Evolutionary conservation across 768 basidiomycete genomes (phyloP), one percentile per base, ranked within the genome.

Genomic region (Leccinum arenicola): DNA sequence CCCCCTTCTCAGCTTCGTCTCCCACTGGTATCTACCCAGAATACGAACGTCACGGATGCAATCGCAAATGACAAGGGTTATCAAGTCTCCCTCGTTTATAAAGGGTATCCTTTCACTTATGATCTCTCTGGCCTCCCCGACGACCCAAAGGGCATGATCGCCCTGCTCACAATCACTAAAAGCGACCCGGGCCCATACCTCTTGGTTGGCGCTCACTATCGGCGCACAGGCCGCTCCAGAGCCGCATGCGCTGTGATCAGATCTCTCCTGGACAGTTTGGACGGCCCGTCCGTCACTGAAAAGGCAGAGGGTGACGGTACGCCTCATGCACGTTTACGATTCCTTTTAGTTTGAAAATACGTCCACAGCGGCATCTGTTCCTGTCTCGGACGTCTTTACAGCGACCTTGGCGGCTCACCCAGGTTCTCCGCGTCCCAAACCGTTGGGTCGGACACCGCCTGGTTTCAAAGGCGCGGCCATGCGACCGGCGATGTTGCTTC

Each of bases 171-270:
- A 43, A 54, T 61, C 33, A 73, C 73, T 47, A 55, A 68, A 31
- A 69, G 69, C 23, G 73, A 71, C 60, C 73, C 71, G 12, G 73
- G 71, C 40, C 60, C 71, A 57, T 73, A 73, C 64, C 31, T 73
- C 55, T 48, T 73, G 43, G 60, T 73, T 25, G 63, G 65, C 11
- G 71, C 73, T 31, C 73, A 71, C 63, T 73, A 73, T 61, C 68
- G 71, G 59, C 69, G 73, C 40, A 73, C 71, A 50, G 71, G 70
- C 54, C 73, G 71, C 33, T 58, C 71, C 56, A 64, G 62, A 55
- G 71, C 71, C 53, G 71, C 71, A 12, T 57, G 71, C 47, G 54
- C 66, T 49, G 64, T 73, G 8, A 66, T 73, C 36, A 64, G 63
- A 61, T 69, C 70, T 4, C 56, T 73, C 12, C 62, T 73, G 23